phyloP scores from a whole-genome alignment of 1,284 basidiomycete genomes.

The Heterobasidion annosum region DNA sequence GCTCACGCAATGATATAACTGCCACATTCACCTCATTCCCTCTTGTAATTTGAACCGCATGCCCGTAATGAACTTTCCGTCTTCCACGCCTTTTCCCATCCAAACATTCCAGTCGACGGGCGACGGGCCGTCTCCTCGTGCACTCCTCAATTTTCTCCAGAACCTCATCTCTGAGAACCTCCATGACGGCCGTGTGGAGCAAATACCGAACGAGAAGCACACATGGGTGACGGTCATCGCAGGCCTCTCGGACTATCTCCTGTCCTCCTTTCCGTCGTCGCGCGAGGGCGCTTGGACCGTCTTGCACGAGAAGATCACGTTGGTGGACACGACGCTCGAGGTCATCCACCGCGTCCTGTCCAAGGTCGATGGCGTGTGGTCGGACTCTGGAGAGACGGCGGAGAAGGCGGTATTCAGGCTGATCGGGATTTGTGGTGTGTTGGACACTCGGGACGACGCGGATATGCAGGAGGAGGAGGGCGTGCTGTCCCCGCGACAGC shows the following conservation, averaged over 20 bases:
- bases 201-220: conserved; percentile 18
- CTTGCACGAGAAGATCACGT: conserved; percentile 46
- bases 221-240: conserved; percentile 35
- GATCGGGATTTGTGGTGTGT: conserved; percentile 39
- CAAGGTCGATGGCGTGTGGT: conserved; percentile 41
- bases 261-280: conserved; percentile 39
- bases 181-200: conserved; percentile 14
- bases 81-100: conserved; percentile 24
- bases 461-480: conserved; percentile 24
- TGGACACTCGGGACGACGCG: conserved; percentile 50
- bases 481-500: conserved; percentile 27
- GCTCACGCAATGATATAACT: not conserved
- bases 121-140: conserved; percentile 29
- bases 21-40: not conserved
- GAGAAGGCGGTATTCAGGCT: conserved; percentile 40
- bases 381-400: conserved; percentile 31
- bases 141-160: conserved; percentile 35
- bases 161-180: conserved; percentile 30
- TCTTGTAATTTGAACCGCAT: not conserved
- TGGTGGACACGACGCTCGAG: conserved; percentile 44
- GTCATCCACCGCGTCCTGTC: conserved; percentile 39
- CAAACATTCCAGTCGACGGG: conserved; percentile 31
- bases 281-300: conserved; percentile 37
- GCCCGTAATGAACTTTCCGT: conserved; percentile 18
- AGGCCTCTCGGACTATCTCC: conserved; percentile 41